Base-by-base conservation (phyloP, 2,329 filamentous ascomycete species). In the Aspergillus awamori region DNA sequence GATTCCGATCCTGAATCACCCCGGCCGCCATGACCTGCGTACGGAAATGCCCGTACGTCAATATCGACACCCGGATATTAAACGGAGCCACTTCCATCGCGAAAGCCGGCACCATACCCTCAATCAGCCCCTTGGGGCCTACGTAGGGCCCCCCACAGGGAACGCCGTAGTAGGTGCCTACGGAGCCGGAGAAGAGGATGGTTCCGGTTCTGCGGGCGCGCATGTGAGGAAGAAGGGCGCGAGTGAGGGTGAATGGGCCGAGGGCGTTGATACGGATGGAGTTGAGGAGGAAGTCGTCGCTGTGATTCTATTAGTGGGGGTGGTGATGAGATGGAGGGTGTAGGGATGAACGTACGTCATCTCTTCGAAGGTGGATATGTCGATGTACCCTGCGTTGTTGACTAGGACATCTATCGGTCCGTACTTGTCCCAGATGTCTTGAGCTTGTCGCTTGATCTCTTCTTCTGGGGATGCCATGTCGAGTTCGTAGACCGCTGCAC, bases 11-110 rank as follows among this genome's bases (percentile, higher is more conserved):
- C 20, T 55, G 48, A 5, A 55, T 38, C n/a, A 60, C 57, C 4
- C 49, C 53, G 3, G 58, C 24, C 4, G 79, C 77, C 7, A 86
- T 75, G 53, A 86, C 81, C 0, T 69, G 72, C 0, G 83, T 86
- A 2, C 83, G 79, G 67, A 86, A 86, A 60, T 82, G 82, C 0
- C 84, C 84, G 0, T 83, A 83, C 61, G 84, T 83, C 2, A 86
- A 71, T 1, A 77, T 68, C 74, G 53, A 81, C 73, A 60, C 53
- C 4, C 59, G 53, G 6, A 82, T 73, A 0, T 78, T 75, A 26
- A 78, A 77, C 3, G 51, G 30, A 4, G 51, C 51, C 5, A 53
- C 13, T 30, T 53, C 51, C 15, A 39, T 20, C 4, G 51, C 51
- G 5, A 53, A 33, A 13, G 22, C 7, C 3, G 74, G 17, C 61